Evolutionary conservation across 495 filamentous ascomycete species (phyloP).

Genomic region (Penicillium cinerascens): DNA sequence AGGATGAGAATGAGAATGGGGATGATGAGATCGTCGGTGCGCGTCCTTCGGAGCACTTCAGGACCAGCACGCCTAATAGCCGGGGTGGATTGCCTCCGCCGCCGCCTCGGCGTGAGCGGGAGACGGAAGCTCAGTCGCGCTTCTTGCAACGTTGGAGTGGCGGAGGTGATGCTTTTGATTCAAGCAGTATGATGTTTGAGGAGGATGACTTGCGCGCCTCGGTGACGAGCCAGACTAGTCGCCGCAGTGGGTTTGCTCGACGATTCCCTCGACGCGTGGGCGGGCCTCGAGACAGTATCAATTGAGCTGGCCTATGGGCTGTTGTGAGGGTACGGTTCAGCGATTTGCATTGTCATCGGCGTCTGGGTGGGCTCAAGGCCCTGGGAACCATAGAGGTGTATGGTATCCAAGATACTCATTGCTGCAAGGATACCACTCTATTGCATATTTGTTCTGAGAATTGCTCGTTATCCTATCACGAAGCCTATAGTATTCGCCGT

Average conservation of each 20-base stretch:
- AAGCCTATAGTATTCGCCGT: too few species aligned
- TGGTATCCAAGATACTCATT: not conserved
- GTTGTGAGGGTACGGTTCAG: not conserved
- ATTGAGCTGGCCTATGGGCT: constrained; percentile 15
- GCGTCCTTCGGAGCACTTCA: constrained; percentile 28
- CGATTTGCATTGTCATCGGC: not conserved
- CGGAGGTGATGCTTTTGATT: constrained; percentile 40
- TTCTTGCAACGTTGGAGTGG: constrained; percentile 48
- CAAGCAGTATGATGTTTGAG: constrained; percentile 40
- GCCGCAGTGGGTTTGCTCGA: constrained; percentile 32
- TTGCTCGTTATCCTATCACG: not conserved
- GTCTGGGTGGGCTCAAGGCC: not conserved
- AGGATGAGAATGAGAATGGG: constrained; percentile 36
- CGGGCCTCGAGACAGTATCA: constrained; percentile 41
- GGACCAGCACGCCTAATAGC: constrained; percentile 40
- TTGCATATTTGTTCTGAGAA: not conserved
- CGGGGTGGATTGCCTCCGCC: constrained; percentile 31
- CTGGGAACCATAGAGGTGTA: not conserved
- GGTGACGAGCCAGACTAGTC: constrained; percentile 39
- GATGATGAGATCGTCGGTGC: constrained; percentile 20
- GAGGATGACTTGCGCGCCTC: constrained; percentile 44
- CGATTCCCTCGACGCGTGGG: constrained; percentile 37
- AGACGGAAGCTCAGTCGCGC: constrained; percentile 43
- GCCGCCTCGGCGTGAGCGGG: constrained; percentile 21
- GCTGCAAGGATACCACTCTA: not conserved